A percentile compares a stretch with the other conserved stretches of the same genome.
phyloP scores from a whole-genome alignment of 106 monocot genomes.

The Dioscorea zingiberensis region DNA sequence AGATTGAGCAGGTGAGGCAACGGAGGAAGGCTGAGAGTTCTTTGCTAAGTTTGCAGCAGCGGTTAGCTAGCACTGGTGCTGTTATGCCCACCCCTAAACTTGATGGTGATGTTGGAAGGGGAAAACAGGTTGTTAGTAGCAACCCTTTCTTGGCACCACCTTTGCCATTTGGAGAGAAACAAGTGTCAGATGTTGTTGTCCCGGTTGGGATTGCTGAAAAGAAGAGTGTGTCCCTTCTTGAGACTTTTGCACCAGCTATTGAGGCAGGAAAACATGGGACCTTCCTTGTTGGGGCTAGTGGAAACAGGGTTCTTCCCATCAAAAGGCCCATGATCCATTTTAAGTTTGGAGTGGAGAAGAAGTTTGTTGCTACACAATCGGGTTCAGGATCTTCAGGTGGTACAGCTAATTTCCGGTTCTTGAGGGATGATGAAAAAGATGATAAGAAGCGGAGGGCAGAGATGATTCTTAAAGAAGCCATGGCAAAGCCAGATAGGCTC shows the following conservation, averaged over 20 bases:
- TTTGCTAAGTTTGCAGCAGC: constrained; percentile 70
- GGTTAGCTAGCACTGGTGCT: constrained; percentile 25
- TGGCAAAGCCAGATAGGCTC: constrained; percentile 91
- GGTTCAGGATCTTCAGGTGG: constrained; percentile 12
- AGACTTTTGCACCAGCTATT: constrained; percentile 64
- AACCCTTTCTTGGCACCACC: constrained; percentile 76
- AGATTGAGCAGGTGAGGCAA: constrained; percentile 64
- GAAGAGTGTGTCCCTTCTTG: constrained; percentile 51
- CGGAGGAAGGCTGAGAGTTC: constrained; percentile 81
- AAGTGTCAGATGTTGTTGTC: constrained; percentile 34
- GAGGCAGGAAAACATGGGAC: constrained; percentile 47
- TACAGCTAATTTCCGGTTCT: constrained; percentile 32
- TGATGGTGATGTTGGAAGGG: constrained; percentile 27
- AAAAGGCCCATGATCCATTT: constrained; percentile 62
- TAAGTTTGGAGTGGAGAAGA: constrained; percentile 69
- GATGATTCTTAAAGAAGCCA: constrained; percentile 84
- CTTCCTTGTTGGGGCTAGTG: constrained; percentile 13
- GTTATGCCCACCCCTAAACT: constrained; percentile 12
- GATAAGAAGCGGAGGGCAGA: constrained; percentile 91
- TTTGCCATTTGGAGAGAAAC: constrained; percentile 52
- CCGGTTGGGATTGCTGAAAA: constrained; percentile 11
- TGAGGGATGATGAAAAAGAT: constrained; percentile 85
- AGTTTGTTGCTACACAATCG: constrained; percentile 34
- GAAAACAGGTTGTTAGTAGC: constrained; percentile 31
- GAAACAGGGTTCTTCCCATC: constrained; percentile 30